phyloP scores from a whole-genome alignment of 768 basidiomycete species.

The Xanthoconium stramineum region DNA sequence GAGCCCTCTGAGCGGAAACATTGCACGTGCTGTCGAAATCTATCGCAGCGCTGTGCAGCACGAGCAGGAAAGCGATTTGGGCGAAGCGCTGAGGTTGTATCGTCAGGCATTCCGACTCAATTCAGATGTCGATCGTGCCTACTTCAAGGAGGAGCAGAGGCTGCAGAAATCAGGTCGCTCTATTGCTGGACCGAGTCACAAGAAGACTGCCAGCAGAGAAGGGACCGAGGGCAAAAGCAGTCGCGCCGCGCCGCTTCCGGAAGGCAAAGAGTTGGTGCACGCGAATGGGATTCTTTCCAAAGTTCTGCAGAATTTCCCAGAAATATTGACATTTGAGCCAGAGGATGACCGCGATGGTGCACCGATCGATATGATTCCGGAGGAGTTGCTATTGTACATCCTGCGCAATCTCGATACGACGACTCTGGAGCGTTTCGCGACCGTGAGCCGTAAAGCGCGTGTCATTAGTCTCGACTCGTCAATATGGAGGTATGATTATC shows the following conservation, averaged over 20 bases:
- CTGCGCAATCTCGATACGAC: slow-evolving; percentile 64
- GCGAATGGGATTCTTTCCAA: slow-evolving; percentile 43
- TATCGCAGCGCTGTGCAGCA: slow-evolving; percentile 69
- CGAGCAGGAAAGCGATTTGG: slow-evolving; percentile 72
- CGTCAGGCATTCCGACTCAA: slow-evolving; percentile 78
- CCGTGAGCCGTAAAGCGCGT: slow-evolving; percentile 70
- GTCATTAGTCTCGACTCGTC: slow-evolving; percentile 63
- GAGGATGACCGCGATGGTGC: slow-evolving; percentile 62
- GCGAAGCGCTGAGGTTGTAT: slow-evolving; percentile 74
- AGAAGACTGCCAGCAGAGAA: slow-evolving; percentile 77
- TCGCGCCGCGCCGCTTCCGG: slow-evolving; percentile 67
- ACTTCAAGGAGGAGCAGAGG: slow-evolving; percentile 52
- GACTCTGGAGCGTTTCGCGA: slow-evolving; percentile 74
- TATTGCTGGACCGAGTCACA: slow-evolving; percentile 46
- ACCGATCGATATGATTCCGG: slow-evolving; percentile 60
- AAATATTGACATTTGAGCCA: slow-evolving; percentile 55
- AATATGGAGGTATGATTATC: slow-evolving; percentile 66
- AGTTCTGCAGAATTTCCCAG: slow-evolving; percentile 49
- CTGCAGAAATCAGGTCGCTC: slow-evolving; percentile 11
- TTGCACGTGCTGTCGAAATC: slow-evolving; percentile 53
- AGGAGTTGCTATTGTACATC: slow-evolving; percentile 70
- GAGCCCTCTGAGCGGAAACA: slow-evolving; percentile 31
- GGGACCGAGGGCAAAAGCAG: slow-evolving; percentile 63
- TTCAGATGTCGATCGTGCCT: slow-evolving; percentile 70
- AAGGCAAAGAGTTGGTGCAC: slow-evolving; percentile 6